Evolutionary conservation across 2,329 filamentous ascomycete genomes (phyloP).

Genomic region (Tolypocladium endophyticum): DNA sequence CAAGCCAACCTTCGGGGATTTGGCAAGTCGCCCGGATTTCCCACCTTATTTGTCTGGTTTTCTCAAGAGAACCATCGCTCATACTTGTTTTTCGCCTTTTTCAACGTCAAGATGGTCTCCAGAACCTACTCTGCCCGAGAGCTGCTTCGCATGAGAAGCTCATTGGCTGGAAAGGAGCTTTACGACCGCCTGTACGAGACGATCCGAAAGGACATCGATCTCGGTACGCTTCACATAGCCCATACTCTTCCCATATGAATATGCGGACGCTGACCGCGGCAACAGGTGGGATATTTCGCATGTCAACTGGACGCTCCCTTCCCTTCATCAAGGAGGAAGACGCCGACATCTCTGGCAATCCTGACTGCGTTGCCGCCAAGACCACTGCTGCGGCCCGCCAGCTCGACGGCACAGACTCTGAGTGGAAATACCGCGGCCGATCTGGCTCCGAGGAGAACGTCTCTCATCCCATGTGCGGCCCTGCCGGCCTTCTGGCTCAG

Average conservation of each 20-base stretch:
- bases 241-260: too few species aligned
- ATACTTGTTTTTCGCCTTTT: constrained; percentile 29
- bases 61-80: constrained; percentile 21
- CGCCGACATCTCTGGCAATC: constrained; percentile 2
- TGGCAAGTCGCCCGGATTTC: constrained; percentile 15
- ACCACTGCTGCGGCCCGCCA: constrained; percentile 14
- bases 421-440: constrained; percentile 35
- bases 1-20: constrained; percentile 11
- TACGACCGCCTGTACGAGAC: constrained; percentile 17
- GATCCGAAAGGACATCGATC: constrained; percentile 27
- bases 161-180: constrained; percentile 14
- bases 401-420: constrained; percentile 29
- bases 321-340: constrained; percentile 21
- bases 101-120: constrained; percentile 28
- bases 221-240: constrained; percentile 22
- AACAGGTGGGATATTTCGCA: constrained; percentile 21
- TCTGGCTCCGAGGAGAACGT: constrained; percentile 30
- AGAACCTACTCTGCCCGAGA: constrained; percentile 32
- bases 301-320: constrained; percentile 13
- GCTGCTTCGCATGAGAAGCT: constrained; percentile 26
- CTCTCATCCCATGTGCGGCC: constrained; percentile 41
- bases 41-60: constrained; percentile 29
- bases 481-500: constrained; percentile 41
- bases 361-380: constrained; percentile 4
- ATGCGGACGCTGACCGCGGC: neutral